Base-by-base conservation (phyloP, 169 alveolate species). In the Plasmodium billcollinsi region DNA sequence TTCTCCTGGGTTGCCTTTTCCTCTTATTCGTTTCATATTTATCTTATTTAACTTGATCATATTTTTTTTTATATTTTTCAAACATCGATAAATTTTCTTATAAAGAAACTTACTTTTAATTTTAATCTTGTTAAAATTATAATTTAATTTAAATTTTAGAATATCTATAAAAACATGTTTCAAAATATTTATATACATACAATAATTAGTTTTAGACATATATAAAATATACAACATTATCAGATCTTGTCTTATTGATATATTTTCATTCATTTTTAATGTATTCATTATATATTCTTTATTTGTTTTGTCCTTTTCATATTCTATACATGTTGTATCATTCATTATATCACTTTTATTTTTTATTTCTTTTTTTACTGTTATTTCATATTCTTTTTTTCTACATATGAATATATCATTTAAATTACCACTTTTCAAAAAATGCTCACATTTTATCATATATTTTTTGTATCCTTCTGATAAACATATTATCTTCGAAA, bases 201-300 rank as follows among this genome's bases (percentile, higher is more conserved):
- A 26, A 21, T 5, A 66, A 59, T 78, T 78, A 71, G 54, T 66
- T 5, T 15, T 56, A 8, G 67, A n/a, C 14, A 49, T 70, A 47
- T 78, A 78, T 15, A 78, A 47, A 12, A 78, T 56, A 21, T 78
- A 78, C 14, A 78, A 59, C 11, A 78, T 52, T 47, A 78, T 78
- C 11, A 78, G 54, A 21, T 78, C 89, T 45, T 78, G 89, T n/a
- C 80, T 67, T 15, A 33, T 54, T 2, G 89, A 78, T 14, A 8
- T 20, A 5, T n/a, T 9, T 12, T 66, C 54, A 43, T 20, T 24
- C 26, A 47, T 71, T 71, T 9, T 29, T 7, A 8, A 47, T 49
- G 21, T 49, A 49, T 0, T 18, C 8, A 33, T 49, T 20, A 50
- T 47, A 20, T 20, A 47, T 18, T 7, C 14, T 4, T 9, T 39